Base-by-base conservation (phyloP, 352 stramenopile species). In the Globisporangium splendens region DNA sequence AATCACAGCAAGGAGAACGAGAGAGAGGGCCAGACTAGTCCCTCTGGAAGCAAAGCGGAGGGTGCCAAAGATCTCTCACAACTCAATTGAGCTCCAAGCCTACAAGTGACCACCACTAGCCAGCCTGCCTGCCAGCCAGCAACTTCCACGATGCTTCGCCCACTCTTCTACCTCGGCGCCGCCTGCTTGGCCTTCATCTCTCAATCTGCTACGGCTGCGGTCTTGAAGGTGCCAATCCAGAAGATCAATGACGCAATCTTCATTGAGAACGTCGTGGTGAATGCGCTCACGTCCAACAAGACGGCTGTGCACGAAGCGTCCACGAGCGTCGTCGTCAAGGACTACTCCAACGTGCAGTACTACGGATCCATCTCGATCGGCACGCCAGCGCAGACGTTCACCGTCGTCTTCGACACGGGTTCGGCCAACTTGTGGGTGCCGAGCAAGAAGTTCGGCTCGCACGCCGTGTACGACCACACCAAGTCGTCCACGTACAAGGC, bases 311-410 rank as follows among this genome's bases (percentile, higher is more conserved):
- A 72, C 3, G 38, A 43, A 17, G 10, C 38, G 38, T 43, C 38
- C 61, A 59, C 70, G 8, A 72, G 61, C 59, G 75, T 91, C 41
- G 75, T 92, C 43, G 97, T 98, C 71, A 79, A 89, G 59, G 69
- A 95, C 85, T 93, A 96, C 67, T 75, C 88, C 61, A 97, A 98
- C 75, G 90, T 93, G 20, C 93, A 98, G 62, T 98, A 98, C 66
- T 98, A 96, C 65, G 93, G 95, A 11, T 69, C 86, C n/a, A 86
- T 99, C 46, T 75, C 84, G 35, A 63, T 75, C 17, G 68, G 68
- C 24, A 75, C 65, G 49, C 68, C 68, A 6, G 18, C 54, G 7
- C 68, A 75, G 59, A 63, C 41, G 22, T 65, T 73, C 56, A 62
- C 58, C 24, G 68, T 75, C 33, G 70, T 75, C 18, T 73, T 73